Base-by-base conservation (phyloP, 2,329 filamentous ascomycete genomes). In the Cordyceps javanica region DNA sequence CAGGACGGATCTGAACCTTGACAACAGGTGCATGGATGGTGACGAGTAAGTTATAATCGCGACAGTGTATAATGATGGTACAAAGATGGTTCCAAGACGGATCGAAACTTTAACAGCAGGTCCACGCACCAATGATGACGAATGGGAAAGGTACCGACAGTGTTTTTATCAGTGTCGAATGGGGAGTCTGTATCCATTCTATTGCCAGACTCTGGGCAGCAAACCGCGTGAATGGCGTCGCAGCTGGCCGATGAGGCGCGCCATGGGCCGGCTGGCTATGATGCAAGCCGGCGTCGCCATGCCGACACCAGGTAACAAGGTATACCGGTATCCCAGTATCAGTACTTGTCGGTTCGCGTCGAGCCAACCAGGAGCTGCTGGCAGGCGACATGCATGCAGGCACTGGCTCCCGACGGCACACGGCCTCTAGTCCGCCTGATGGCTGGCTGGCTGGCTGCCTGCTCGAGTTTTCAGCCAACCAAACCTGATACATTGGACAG, bases 231-330 rank as follows among this genome's bases (percentile, higher is more conserved):
- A 19, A 52, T 52, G 36, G 50, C 50, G 50, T 41, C 50, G 50
- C 50, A 52, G 50, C 50, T 28, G 25, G 50, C 50, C 38, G 38
- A 53, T 53, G 38, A 34, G 38, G 19, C 50, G 50, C 26, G 50
- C 26, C 30, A 53, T 53, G 34, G 50, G 36, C 14, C n/a, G 38
- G 26, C n/a, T 7, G n/a, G 16, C 25, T 25, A 53, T 53, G 50
- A 53, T 53, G 50, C 50, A 53, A 53, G 38, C 36, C n/a, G 38
- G 19, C 11, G 41, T 39, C 1, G 19, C 36, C 38, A 53, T 42
- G 50, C 21, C 50, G 50, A 53, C 25, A 42, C 19, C 28, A 19
- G n/a, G n/a, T n/a, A 25, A 25, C 6, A 26, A 6, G 13, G 2
- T n/a, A 11, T 38, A n/a, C 23, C 11, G 21, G 25, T 44, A 8